These are phyloP conservation scores for Radiomyces spectabilis DNA, from an alignment of 192 early-diverging fungal species.

Conservation along the genomic window DNA sequence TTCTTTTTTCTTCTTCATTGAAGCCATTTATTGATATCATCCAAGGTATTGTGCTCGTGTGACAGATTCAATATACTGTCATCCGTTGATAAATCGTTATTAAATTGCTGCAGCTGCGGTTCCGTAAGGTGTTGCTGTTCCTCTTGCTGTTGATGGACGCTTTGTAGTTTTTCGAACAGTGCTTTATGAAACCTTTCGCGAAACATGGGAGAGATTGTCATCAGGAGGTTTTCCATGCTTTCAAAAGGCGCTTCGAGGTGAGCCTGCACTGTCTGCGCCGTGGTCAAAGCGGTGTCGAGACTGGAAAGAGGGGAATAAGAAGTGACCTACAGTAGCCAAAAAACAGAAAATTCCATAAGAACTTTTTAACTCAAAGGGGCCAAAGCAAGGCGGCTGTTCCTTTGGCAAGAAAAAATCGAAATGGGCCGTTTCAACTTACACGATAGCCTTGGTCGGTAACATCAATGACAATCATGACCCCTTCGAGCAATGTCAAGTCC, in stretches of 20 bases:
- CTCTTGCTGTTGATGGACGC: conserved; percentile 6
- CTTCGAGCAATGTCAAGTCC: conserved; percentile 24
- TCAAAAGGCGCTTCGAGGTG: conserved; percentile 21
- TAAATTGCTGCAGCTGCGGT: neutral
- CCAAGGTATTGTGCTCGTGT: too few relatives aligned
- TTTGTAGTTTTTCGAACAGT: conserved; percentile 22
- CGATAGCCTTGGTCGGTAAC: conserved; percentile 17
- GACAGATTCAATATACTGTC: too few relatives aligned
- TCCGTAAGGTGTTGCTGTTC: neutral
- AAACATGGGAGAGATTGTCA: conserved; percentile 27
- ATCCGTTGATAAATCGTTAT: too few relatives aligned
- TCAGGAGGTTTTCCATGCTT: conserved; percentile 31
- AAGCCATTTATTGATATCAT: conserved; percentile 3
- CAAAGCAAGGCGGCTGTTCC: too few relatives aligned
- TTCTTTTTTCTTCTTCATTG: neutral
- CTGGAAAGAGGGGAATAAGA: conserved; percentile 4
- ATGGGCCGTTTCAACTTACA: conserved; percentile 12
- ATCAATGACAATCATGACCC: conserved; percentile 22
- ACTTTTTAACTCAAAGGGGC: too few relatives aligned
- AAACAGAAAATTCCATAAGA: too few relatives aligned
- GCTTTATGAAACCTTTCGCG: conserved; percentile 24
- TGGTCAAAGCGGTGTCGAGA: neutral
- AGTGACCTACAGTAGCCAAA: neutral
- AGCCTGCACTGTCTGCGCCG: neutral
- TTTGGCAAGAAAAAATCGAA: too few relatives aligned